Base-by-base conservation (phyloP, 2,329 filamentous ascomycete genomes). In the Aspergillus sp. region DNA sequence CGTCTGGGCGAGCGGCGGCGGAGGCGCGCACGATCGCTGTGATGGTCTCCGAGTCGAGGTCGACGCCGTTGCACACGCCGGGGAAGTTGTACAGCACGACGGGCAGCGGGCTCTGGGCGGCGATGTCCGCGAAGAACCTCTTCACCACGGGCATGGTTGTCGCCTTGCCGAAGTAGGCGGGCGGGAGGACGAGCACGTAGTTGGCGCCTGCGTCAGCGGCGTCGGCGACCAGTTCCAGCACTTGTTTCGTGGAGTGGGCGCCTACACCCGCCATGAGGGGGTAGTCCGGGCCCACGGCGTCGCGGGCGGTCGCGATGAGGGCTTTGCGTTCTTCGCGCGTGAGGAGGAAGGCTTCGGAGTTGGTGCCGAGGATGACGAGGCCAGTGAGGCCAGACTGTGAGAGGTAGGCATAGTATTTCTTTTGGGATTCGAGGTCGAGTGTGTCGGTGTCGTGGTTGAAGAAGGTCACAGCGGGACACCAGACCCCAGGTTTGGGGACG, bases 11-110 rank as follows among this genome's bases (percentile, higher is more conserved):
- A 0, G 52, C 45, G 0, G 60, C 56, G 1, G 63, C 62, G 26
- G 78, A 73, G 55, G 77, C 68, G 26, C 67, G 68, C 1, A 81
- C 82, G 20, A 87, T 75, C 20, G 68, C 67, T 1, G 79, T 73
- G 44, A 88, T 83, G 0, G 78, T 78, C 46, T 82, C 84, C 2
- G 83, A 86, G 66, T 87, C 85, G 20, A 89, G 73, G 64, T 89
- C 86, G 3, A 88, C 74, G 20, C 85, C 85, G 57, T 86, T 85
- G 62, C 82, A 86, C 17, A 88, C 84, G 11, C 75, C 82, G 0
- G 86, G 86, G 70, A 88, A 88, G 68, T 88, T 87, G 69, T 87
- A 87, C 13, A 88, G 69, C 38, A 88, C 77, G 30, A 87, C 73
- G 0, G 84, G 84, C 2, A 88, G 67, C 2, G 69, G 2, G 74